Percentiles rank a stretch among this genome's conserved stretches.
phyloP scores from a whole-genome alignment of 306 rosid genomes.

The apple (Malus domestica) region ASM211411v1 NC_041798.1:23651001-23651500 shows the following conservation, averaged over 20 bases:
- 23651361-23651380: no score
- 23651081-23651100: neutral
- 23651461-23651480: no score
- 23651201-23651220: neutral
- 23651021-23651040: neutral
- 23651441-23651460: accelerated
- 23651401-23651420: no score
- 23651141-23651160: neutral
- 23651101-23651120: neutral
- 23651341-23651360: no score
- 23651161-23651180: neutral
- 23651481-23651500: no score
- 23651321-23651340: no score
- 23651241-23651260: neutral
- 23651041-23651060: neutral
- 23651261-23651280: neutral
- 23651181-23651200: neutral
- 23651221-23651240: neutral
- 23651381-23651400: accelerated
- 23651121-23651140: neutral
- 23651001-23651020: neutral
- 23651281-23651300: neutral
- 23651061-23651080: neutral
- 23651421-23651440: accelerated
- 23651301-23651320: neutral